phyloP scores from a whole-genome alignment of 768 basidiomycete species.

The Rhizopogon sp. region DNA sequence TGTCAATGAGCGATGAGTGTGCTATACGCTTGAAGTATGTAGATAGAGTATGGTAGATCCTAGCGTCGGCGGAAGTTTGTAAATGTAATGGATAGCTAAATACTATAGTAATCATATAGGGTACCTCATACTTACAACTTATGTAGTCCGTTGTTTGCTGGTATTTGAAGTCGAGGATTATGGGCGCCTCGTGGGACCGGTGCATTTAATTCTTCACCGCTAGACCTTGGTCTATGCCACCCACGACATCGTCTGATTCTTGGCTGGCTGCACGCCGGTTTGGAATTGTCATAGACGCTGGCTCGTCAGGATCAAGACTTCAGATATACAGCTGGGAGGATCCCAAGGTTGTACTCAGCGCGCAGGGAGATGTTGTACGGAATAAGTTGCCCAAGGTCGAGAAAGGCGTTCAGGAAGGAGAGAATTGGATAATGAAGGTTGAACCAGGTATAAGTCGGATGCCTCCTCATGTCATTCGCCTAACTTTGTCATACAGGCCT shows the following conservation, averaged over 20 bases:
- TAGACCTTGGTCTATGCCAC: slow-evolving; percentile 53
- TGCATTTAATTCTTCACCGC: background rate
- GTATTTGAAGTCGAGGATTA: too few relatives aligned
- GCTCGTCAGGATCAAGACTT: slow-evolving; percentile 92
- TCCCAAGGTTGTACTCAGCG: slow-evolving; percentile 55
- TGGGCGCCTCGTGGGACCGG: background rate
- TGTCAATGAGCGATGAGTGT: too few relatives aligned
- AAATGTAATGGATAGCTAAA: too few relatives aligned
- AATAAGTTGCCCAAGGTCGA: slow-evolving; percentile 77
- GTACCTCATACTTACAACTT: too few relatives aligned
- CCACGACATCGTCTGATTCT: slow-evolving; percentile 61
- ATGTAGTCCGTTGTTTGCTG: too few relatives aligned
- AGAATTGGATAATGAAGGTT: slow-evolving; percentile 86
- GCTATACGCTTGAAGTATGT: too few relatives aligned
- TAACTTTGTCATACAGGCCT: slow-evolving; percentile 55
- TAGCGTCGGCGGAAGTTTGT: too few relatives aligned
- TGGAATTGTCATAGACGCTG: slow-evolving; percentile 96
- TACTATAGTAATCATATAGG: too few relatives aligned
- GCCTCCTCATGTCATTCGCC: background rate
- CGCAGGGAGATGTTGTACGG: slow-evolving; percentile 43
- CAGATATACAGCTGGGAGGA: slow-evolving; percentile 98
- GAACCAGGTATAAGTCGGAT: slow-evolving; percentile 73
- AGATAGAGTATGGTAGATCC: too few relatives aligned
- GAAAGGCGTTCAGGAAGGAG: slow-evolving; percentile 78
- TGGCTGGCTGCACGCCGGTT: slow-evolving; percentile 82